Evolutionary conservation across 352 stramenopile genomes (phyloP).

Genomic region (Globisporangium nagaii): DNA sequence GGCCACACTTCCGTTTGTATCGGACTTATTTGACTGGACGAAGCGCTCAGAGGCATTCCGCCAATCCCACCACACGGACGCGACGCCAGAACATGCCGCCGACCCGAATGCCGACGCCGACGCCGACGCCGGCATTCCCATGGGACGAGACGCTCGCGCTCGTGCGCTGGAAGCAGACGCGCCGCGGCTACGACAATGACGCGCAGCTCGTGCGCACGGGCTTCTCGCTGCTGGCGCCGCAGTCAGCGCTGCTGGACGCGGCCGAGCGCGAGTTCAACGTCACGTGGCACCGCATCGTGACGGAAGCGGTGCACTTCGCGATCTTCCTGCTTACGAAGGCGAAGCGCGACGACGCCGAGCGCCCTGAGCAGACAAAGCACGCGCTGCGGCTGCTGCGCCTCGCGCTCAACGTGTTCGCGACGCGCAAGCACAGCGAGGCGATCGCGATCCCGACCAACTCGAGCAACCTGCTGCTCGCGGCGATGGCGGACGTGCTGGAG

Average conservation of each 20-base stretch:
- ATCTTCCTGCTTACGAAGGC: conserved; percentile 61
- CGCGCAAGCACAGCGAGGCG: conserved; percentile 12
- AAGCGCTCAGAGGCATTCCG: background rate
- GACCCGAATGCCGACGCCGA: background rate
- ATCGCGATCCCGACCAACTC: conserved; percentile 53
- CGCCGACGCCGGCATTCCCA: conserved; percentile 4
- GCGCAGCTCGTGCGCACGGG: conserved; percentile 30
- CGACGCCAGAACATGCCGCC: background rate
- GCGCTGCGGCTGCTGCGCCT: conserved; percentile 55
- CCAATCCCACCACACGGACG: background rate
- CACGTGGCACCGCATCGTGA: conserved; percentile 46
- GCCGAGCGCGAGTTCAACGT: conserved; percentile 52
- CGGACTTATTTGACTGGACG: background rate
- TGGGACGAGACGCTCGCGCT: conserved; percentile 55
- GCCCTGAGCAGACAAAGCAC: conserved; percentile 24
- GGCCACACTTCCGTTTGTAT: background rate
- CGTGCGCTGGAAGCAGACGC: conserved; percentile 58
- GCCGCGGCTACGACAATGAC: conserved; percentile 48
- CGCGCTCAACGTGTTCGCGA: conserved; percentile 36
- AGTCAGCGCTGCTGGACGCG: conserved; percentile 14
- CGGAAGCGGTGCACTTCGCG: conserved; percentile 62
- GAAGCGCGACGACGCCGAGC: conserved; percentile 24
- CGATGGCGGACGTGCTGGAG: conserved; percentile 60
- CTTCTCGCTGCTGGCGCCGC: conserved; percentile 23
- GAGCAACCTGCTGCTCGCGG: conserved; percentile 67